These are phyloP conservation scores for Aspergillus novofumigatus DNA, from an alignment of 2,329 filamentous ascomycete genomes.

Conservation along the genomic window DNA sequence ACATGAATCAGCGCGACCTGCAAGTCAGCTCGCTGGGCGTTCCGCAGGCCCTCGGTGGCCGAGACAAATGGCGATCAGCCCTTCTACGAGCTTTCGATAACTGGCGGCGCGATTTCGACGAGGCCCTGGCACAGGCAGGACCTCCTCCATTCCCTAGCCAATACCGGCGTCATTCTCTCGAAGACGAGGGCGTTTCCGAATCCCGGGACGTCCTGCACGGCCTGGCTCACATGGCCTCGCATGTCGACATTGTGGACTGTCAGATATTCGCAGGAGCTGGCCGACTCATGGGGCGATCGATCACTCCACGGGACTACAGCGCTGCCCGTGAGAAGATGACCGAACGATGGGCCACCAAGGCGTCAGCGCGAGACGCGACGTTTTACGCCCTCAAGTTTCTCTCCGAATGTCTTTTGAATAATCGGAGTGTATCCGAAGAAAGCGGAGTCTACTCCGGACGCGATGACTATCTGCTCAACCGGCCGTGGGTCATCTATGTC, in stretches of 20 bases:
- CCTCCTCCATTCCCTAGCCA: conserved; percentile 20
- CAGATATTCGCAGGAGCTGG: conserved; percentile 91
- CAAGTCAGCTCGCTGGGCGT: conserved; percentile 86
- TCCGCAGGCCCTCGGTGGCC: conserved; percentile 72
- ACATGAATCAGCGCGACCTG: conserved; percentile 93
- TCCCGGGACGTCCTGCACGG: conserved; percentile 86
- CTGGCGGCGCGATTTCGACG: conserved; percentile 91
- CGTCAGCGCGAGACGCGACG: conserved; percentile 81
- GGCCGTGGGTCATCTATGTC: conserved; percentile 94
- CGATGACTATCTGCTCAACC: conserved; percentile 83
- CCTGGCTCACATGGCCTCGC: conserved; percentile 95
- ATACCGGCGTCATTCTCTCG: conserved; percentile 33
- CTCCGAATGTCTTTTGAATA: conserved; percentile 65
- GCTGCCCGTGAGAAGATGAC: conserved; percentile 80
- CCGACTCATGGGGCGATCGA: conserved; percentile 76
- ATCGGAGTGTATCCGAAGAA: conserved; percentile 35
- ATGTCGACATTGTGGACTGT: conserved; percentile 94
- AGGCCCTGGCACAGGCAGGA: conserved; percentile 59
- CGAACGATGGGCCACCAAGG: conserved; percentile 82
- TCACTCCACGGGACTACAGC: conserved; percentile 75
- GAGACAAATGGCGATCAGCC: conserved; percentile 85
- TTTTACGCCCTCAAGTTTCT: conserved; percentile 91
- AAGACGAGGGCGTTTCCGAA: conserved; percentile 74
- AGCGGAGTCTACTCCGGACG: conserved; percentile 66
- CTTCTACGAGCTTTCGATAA: conserved; percentile 85